These are phyloP conservation scores for Discostella pseudostelligera DNA, from an alignment of 108 stramenopile species.

Conservation along the genomic window DNA sequence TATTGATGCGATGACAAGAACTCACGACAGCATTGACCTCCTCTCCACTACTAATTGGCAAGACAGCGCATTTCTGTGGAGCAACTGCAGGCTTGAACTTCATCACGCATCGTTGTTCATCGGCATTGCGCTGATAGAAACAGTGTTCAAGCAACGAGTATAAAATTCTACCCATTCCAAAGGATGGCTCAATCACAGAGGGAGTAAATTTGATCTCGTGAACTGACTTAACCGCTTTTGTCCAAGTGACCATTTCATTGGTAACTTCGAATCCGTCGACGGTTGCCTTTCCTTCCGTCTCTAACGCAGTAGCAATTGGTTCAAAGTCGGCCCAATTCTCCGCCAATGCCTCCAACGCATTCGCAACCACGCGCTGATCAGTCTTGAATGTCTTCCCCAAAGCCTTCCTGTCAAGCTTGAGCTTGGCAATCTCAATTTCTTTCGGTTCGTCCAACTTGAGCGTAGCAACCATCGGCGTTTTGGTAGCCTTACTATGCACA, in stretches of 20 bases:
- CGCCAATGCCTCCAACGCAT: constrained; percentile 90
- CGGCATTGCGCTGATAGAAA: constrained; percentile 91
- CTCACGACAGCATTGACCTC: constrained; percentile 79
- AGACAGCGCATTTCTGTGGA: constrained; percentile 96
- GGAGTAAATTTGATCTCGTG: constrained; percentile 97
- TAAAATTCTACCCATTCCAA: constrained; percentile 99
- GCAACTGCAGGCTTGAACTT: constrained; percentile 95
- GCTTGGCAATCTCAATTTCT: constrained; percentile 83
- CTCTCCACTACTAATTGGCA: constrained; percentile 84
- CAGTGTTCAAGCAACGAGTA: constrained; percentile 98
- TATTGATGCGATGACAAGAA: not conserved
- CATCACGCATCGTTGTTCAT: constrained; percentile 97
- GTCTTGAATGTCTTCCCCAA: constrained; percentile 91
- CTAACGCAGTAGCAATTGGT: constrained; percentile 87
- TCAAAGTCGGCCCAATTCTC: constrained; percentile 90
- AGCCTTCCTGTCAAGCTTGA: constrained; percentile 87
- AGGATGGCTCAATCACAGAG: constrained; percentile 99
- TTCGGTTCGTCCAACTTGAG: constrained; percentile 78
- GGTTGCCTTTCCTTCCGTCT: constrained; percentile 78
- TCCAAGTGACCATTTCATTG: constrained; percentile 91
- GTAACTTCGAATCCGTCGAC: constrained; percentile 91
- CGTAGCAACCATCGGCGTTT: constrained; percentile 93
- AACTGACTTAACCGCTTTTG: constrained; percentile 82
- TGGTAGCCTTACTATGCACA: constrained; percentile 94
- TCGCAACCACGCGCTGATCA: constrained; percentile 89